Conservation (phyloP, 768 basidiomycete genomes). For the Galerina sulciceps region DNA sequence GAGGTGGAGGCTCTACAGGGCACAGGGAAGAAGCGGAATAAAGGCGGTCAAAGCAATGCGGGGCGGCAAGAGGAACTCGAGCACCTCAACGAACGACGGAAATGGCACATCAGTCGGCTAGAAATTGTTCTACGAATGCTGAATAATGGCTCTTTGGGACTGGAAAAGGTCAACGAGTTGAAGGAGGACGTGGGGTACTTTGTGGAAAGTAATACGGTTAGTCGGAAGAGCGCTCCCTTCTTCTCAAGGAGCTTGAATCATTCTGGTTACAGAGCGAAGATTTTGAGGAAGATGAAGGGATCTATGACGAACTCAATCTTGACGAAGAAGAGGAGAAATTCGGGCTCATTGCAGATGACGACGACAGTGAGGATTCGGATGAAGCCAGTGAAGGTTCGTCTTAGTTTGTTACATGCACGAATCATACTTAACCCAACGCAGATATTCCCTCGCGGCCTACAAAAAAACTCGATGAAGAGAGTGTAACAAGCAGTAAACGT, state of each 20-base stretch:
- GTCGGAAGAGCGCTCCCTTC: slow-evolving; percentile 27
- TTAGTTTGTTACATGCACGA: not conserved
- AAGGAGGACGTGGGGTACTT: slow-evolving; percentile 98
- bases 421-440: slow-evolving; percentile 22
- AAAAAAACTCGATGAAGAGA: slow-evolving; percentile 86
- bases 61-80: slow-evolving; percentile 87
- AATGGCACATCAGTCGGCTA: slow-evolving; percentile 92
- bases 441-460: slow-evolving; percentile 68
- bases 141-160: slow-evolving; percentile 88
- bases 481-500: slow-evolving; percentile 71
- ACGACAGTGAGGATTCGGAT: slow-evolving; percentile 80
- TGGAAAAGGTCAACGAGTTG: slow-evolving; percentile 79
- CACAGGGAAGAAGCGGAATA: slow-evolving; percentile 83
- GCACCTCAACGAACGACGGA: slow-evolving; percentile 86
- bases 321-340: slow-evolving; percentile 97
- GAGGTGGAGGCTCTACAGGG: slow-evolving; percentile 89
- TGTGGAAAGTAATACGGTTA: slow-evolving; percentile 91
- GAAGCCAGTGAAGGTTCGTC: slow-evolving; percentile 69
- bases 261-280: slow-evolving; percentile 77
- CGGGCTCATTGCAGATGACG: slow-evolving; percentile 76
- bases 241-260: not conserved
- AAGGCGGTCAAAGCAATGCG: slow-evolving; percentile 62
- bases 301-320: slow-evolving; percentile 97
- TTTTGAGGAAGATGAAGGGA: slow-evolving; percentile 96
- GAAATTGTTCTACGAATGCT: slow-evolving; percentile 92